Evolutionary conservation across 768 basidiomycete genomes (phyloP), one percentile per base, ranked within the genome.

Genomic region (Kwoniella dendrophila): DNA sequence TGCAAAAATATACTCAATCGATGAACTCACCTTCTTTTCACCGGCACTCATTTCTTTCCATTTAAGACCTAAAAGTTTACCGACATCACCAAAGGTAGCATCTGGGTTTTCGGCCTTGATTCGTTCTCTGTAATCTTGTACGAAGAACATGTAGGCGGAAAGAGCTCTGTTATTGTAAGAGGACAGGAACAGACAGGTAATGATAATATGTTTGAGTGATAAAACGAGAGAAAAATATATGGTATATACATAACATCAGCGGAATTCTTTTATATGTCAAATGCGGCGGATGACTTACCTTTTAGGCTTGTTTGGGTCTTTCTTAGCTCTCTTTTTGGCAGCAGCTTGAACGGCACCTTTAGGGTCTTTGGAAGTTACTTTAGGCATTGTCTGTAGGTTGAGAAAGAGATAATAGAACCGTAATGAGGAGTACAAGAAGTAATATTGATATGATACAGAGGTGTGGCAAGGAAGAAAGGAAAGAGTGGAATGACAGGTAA

Each of bases 91-190:
- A 75, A 97, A 98, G 58, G 88, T 84, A 29, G 91, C 92, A 62
- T 93, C 91, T 50, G 94, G 94, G 82, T 97, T 95, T 82, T 96
- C 92, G 60, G 85, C 76, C 87, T 94, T 95, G 85, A 97, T 90
- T 78, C 89, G 86, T 81, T 94, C 90, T 77, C 94, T 86, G 90
- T 91, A 89, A 80, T 92, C 94, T 80, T 93, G 90, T 72, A 86
- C 88, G 85, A 97, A 98, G 88, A 93, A 93, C 95, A 98, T 96
- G 83, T 96, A 98, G 40, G 95, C 92, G 30, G 93, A 96, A 47
- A 96, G 84, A 0, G 91, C 89, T 56, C 93, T 80, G 66, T 48
- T 30, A 56, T 12, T 48, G 22, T 34, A 24, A 22, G 55, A 11
- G 32, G 30, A 24, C 27, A 47, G 24, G 14, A 5, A 20, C 27